phyloP scores from a whole-genome alignment of 139 green algal genomes.

The Medakamo hakoo region DNA sequence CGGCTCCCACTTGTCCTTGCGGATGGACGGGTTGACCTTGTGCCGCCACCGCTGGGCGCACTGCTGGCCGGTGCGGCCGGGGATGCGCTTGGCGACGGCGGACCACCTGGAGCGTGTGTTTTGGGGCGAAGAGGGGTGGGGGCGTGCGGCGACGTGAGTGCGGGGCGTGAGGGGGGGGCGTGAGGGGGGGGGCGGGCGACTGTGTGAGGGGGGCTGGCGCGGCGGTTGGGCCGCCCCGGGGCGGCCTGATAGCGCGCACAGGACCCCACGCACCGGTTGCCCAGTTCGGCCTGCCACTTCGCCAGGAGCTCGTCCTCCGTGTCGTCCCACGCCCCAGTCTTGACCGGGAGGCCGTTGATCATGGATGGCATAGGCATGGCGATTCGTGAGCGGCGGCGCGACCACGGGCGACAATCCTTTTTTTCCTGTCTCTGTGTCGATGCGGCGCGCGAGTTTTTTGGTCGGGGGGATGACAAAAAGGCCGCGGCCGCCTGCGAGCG shows the following conservation, averaged over 20 bases:
- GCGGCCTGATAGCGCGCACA: no score
- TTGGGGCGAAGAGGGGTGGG: not conserved
- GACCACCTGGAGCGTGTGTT: conserved; percentile 47
- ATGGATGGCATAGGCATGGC: conserved; percentile 12
- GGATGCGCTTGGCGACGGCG: conserved; percentile 52
- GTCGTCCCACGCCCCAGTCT: conserved; percentile 36
- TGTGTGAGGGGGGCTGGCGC: no score
- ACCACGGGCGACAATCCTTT: no score
- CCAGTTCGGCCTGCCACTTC: conserved; percentile 37
- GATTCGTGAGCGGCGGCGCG: not conserved
- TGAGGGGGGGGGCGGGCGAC: no score
- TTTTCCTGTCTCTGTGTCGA: no score
- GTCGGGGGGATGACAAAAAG: no score
- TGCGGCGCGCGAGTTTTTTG: no score
- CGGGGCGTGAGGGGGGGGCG: no score
- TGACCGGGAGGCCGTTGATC: conserved; percentile 9
- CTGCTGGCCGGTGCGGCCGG: conserved; percentile 60
- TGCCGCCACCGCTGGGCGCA: conserved; percentile 80
- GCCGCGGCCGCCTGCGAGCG: no score
- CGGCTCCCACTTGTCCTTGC: conserved; percentile 53
- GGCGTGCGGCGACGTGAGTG: not conserved
- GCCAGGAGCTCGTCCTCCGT: conserved; percentile 45
- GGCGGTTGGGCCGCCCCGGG: no score
- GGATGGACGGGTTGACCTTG: conserved; percentile 73
- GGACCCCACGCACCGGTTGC: conserved; percentile 26